These are phyloP conservation scores for Melastoma malabathricum DNA, from an alignment of 345 rosid species.

Conservation along the genomic window DNA sequence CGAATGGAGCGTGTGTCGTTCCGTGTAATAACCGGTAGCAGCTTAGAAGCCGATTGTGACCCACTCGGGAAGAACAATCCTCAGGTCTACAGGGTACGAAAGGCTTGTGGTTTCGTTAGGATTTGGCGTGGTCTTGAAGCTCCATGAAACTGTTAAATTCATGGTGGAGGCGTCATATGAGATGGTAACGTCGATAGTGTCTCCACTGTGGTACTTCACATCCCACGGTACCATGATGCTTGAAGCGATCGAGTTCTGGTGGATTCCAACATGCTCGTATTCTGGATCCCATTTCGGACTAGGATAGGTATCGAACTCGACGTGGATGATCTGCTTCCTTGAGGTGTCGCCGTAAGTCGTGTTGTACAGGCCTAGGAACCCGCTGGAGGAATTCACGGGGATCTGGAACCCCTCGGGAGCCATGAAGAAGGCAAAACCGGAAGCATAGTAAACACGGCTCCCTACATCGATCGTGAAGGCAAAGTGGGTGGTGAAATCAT, in stretches of 20 bases:
- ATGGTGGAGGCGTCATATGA: conserved; percentile 19
- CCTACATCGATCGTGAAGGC: conserved; percentile 8
- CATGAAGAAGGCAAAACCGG: conserved; percentile 21
- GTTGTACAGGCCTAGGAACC: conserved; percentile 19
- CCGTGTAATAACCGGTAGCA: conserved; percentile 6
- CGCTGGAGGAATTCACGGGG: conserved; percentile 14
- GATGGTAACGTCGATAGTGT: conserved; percentile 17
- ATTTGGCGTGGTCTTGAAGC: conserved; percentile 12
- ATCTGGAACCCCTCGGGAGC: conserved; percentile 14
- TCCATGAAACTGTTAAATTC: conserved; percentile 39
- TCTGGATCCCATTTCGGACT: conserved; percentile 19
- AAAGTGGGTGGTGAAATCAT: conserved; percentile 19
- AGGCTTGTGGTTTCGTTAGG: conserved; percentile 21
- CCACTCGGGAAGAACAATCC: conserved; percentile 24
- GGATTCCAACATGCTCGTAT: conserved; percentile 13
- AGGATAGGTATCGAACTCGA: conserved; percentile 13
- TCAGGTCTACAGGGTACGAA: conserved; percentile 27
- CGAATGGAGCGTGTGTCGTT: conserved; percentile 17
- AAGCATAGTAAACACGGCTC: not conserved
- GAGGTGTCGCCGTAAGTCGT: conserved; percentile 3
- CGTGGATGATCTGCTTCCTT: conserved; percentile 7
- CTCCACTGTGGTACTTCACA: conserved; percentile 12
- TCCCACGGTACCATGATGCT: conserved; percentile 19
- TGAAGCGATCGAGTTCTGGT: conserved; percentile 12
- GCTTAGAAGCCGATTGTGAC: conserved; percentile 37